Evolutionary conservation across 352 stramenopile species (phyloP).

Genomic region (Pythium scleroteichum): DNA sequence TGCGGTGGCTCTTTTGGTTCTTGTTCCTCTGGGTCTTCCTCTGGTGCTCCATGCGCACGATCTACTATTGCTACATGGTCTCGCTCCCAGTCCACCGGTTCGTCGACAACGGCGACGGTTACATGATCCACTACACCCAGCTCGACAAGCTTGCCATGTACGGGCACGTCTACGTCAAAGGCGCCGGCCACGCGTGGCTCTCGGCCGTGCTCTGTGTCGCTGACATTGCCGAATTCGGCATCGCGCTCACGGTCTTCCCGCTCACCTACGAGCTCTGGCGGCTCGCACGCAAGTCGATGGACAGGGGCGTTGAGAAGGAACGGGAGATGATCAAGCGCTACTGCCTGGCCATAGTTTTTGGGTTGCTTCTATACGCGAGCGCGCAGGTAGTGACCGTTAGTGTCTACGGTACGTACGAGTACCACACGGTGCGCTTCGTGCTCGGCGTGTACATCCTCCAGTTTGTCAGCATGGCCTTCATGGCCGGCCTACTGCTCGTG

Average conservation of each 20-base stretch:
- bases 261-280: constrained; percentile 59
- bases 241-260: constrained; percentile 54
- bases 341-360: constrained; percentile 23
- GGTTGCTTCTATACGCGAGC: constrained; percentile 32
- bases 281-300: constrained; percentile 66
- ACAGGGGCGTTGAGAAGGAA: constrained; percentile 49
- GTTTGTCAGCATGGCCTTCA: constrained; percentile 53
- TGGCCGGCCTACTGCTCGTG: constrained; percentile 42
- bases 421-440: constrained; percentile 48
- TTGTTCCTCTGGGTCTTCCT: constrained; percentile 62
- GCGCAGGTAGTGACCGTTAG: constrained; percentile 37
- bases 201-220: constrained; percentile 44
- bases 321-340: constrained; percentile 46
- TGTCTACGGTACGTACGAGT: constrained; percentile 40
- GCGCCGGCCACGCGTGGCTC: constrained; percentile 26
- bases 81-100: not conserved
- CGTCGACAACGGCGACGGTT: constrained; percentile 11
- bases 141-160: constrained; percentile 52
- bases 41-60: constrained; percentile 39
- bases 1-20: constrained; percentile 64
- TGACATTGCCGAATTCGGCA: constrained; percentile 53
- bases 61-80: constrained; percentile 44
- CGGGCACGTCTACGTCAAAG: constrained; percentile 32
- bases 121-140: constrained; percentile 17
- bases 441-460: constrained; percentile 52